Evolutionary conservation across 2,329 filamentous ascomycete genomes (phyloP).

Genomic region (Pseudogymnoascus sp.): DNA sequence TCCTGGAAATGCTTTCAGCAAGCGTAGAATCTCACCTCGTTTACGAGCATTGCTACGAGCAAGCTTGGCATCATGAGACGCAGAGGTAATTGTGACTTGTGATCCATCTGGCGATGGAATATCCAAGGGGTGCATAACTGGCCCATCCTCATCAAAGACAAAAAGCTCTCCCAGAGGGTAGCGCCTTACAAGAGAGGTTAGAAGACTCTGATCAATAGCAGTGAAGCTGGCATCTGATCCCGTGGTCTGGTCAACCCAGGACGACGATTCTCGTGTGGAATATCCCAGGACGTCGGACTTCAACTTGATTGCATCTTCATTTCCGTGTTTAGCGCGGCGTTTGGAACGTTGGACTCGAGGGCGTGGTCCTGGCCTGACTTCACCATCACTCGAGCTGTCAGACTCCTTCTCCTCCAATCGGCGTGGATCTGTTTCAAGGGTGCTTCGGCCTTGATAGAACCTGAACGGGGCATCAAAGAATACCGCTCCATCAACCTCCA

Average conservation of each 20-base stretch:
- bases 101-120: background rate
- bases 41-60: slow-evolving; percentile 7
- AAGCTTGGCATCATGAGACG: background rate
- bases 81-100: background rate
- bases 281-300: slow-evolving; percentile 19
- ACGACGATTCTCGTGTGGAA: slow-evolving; percentile 16
- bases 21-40: background rate
- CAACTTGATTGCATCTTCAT: background rate
- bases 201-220: slow-evolving; percentile 15
- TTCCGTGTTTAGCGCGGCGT: background rate
- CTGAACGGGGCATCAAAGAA: slow-evolving; percentile 15
- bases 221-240: slow-evolving; percentile 13
- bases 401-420: slow-evolving; percentile 11
- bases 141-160: background rate
- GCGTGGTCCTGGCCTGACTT: slow-evolving; percentile 9
- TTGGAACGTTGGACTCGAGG: background rate
- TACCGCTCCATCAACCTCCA: background rate
- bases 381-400: slow-evolving; percentile 13
- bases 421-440: slow-evolving; percentile 18
- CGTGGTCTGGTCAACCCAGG: slow-evolving; percentile 15
- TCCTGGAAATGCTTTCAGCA: slow-evolving; percentile 17
- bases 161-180: background rate
- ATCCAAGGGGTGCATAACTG: background rate
- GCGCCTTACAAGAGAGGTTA: background rate
- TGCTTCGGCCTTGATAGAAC: slow-evolving; percentile 22